Base-by-base conservation (phyloP, 768 basidiomycete genomes). In the Naganishia vaughanmartiniae region DNA sequence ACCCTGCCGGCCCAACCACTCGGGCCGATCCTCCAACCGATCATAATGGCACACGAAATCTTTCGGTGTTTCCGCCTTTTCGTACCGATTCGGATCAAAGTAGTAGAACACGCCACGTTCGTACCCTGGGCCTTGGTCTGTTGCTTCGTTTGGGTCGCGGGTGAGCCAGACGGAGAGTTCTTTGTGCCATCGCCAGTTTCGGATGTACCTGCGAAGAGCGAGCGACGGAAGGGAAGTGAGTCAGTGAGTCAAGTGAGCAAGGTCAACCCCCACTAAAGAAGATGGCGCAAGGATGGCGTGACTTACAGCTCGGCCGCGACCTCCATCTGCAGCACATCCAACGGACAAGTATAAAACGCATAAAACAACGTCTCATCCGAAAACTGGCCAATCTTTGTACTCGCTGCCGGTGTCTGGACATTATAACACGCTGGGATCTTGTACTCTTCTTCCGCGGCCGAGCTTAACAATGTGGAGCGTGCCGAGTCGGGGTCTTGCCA, bases 151-250 rank as follows among this genome's bases (percentile, higher is more conserved):
- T 45, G 86, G 88, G 81, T 95, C 92, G 77, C 94, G 94, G 55
- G 92, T 94, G 81, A 96, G 82, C 89, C 89, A 87, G 86, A 91
- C 81, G 51, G 88, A 89, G 60, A 91, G 85, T 75, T 93, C 91
- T 81, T 93, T 96, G 87, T 96, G 93, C 82, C 90, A 96, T 71
- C 94, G 85, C 93, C 94, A 98, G 81, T 93, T 93, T 72, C 93
- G 89, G 81, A 90, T 90, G 85, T 88, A 95, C 77, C 93, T 94
- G 75, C 54, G 69, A 74, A 45, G 24, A 19, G 26, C 11, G 34
- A 39, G 19, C 26, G 26, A 60, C 7, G n/a, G 39, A 24, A 26
- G 28, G 24, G 26, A 56, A 36, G 34, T n/a, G n/a, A n/a, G n/a
- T n/a, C n/a, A n/a, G n/a, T n/a, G n/a, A n/a, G n/a, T n/a, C 28